Conservation (phyloP, 2,329 filamentous ascomycete genomes). For the Emydomyces testavorans region DNA sequence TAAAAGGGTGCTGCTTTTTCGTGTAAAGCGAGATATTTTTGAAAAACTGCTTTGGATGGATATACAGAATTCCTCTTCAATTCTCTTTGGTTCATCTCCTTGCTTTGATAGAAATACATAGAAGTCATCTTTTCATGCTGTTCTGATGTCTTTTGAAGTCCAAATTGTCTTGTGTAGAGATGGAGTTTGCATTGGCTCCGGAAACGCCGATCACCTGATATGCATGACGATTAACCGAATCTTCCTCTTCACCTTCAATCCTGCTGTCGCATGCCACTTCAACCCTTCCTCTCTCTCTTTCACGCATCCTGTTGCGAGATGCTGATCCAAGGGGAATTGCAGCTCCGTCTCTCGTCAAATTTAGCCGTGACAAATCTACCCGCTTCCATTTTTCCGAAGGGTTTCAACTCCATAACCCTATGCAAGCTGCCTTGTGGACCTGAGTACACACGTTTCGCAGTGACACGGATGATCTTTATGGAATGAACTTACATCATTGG, state of each 20-base stretch:
- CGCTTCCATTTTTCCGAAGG: not conserved
- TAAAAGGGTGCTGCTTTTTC: constrained; percentile 1
- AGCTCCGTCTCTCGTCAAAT: not conserved
- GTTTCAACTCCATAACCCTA: not conserved
- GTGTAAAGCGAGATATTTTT: not conserved
- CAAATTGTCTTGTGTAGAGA: not conserved
- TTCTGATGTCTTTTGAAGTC: no score
- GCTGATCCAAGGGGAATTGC: not conserved
- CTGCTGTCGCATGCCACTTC: not conserved
- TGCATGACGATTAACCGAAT: not conserved
- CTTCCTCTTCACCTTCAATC: not conserved
- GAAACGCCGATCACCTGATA: not conserved
- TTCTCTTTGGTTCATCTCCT: not conserved
- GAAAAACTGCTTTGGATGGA: not conserved
- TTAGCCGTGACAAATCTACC: not conserved
- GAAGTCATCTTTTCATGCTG: no score
- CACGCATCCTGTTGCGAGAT: not conserved
- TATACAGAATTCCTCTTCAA: not conserved
- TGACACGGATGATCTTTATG: constrained; percentile 1
- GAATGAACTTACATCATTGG: constrained; percentile 5
- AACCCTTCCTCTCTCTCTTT: not conserved
- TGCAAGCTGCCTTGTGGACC: constrained; percentile 3
- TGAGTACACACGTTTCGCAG: constrained; percentile 1
- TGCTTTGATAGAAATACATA: not conserved
- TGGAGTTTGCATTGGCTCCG: not conserved